These are phyloP conservation scores for Nephelium lappaceum DNA, from an alignment of 345 rosid genomes.

Conservation along the genomic window DNA sequence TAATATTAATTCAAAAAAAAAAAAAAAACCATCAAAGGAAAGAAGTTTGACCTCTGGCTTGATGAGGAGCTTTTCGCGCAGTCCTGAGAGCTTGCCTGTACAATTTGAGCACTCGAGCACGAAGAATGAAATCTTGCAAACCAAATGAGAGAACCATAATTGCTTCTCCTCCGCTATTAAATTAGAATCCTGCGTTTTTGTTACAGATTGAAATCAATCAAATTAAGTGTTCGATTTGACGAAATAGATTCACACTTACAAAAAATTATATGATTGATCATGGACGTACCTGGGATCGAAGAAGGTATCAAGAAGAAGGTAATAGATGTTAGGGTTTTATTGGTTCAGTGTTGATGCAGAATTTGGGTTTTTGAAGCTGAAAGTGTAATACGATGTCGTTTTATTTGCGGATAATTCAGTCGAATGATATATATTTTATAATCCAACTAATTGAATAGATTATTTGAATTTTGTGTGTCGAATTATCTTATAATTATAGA, in stretches of 20 bases:
- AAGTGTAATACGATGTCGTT: not conserved
- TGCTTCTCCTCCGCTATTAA: slow-evolving; percentile 27
- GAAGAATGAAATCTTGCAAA: slow-evolving; percentile 76
- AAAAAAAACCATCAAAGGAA: not conserved
- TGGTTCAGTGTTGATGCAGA: too few relatives aligned
- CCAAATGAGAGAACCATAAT: slow-evolving; percentile 55
- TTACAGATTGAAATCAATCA: not conserved
- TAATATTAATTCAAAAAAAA: not conserved
- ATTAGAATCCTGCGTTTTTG: not conserved
- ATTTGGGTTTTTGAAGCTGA: not conserved
- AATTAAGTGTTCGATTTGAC: not conserved
- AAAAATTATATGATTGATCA: too few relatives aligned
- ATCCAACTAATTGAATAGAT: too few relatives aligned
- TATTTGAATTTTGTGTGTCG: too few relatives aligned
- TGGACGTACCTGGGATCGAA: not conserved
- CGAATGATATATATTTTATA: too few relatives aligned
- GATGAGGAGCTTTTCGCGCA: slow-evolving; percentile 68
- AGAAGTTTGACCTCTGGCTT: slow-evolving; percentile 54
- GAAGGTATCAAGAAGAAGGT: not conserved
- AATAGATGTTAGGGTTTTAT: not conserved
- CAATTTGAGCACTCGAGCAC: slow-evolving; percentile 83
- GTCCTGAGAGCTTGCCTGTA: slow-evolving; percentile 79
- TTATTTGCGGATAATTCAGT: not conserved
- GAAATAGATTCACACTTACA: not conserved
- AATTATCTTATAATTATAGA: too few relatives aligned